Base-by-base conservation (phyloP, 176 grass and related monocot species). In the Hordeum vulgare region DNA sequence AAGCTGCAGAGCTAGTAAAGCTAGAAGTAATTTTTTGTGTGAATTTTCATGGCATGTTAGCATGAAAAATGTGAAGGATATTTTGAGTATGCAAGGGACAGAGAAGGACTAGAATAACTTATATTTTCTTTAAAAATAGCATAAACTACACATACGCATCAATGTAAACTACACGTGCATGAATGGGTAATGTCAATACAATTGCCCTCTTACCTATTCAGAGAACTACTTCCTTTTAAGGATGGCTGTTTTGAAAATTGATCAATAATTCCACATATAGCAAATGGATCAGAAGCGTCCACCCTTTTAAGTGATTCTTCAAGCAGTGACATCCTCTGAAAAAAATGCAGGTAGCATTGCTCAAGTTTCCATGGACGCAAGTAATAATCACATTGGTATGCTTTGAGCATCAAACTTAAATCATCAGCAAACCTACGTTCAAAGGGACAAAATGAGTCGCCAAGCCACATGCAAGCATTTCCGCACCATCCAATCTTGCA, bases 391-490 rank as follows among this genome's bases (percentile, higher is more conserved):
- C 42, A 49, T 77, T 9, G 42, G 36, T n/a, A 73, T 23, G 47
- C 11, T 24, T 49, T 29, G 10, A 45, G 17, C 40, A 57, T 59
- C 47, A 49, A 65, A 67, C 84, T 69, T 40, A 54, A 88, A 64
- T 35, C 25, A 72, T 36, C 47, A 56, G 21, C 26, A 69, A 86
- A 71, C 89, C 74, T 96, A 96, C 96, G 61, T 86, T 83, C 34
- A 86, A 92, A 80, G 72, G 85, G 41, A 96, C 93, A 92, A 96
- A 99, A 77, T 96, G 96, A 88, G 96, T 96, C 40, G 93, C 93
- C 41, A 99, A 81, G 81, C 96, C 96, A 94, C 93, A 96, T 15
- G 85, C 83, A 81, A 96, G 85, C 96, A 99, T 99, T 90, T 99
- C 96, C 26, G 87, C 63, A 14, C 87, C 96, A 90, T 96, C 89